A percentile compares a stretch with the other conserved stretches of the same genome.
phyloP scores from a whole-genome alignment of 1,284 basidiomycete genomes.

The Phellopilus nigrolimitatus region DNA sequence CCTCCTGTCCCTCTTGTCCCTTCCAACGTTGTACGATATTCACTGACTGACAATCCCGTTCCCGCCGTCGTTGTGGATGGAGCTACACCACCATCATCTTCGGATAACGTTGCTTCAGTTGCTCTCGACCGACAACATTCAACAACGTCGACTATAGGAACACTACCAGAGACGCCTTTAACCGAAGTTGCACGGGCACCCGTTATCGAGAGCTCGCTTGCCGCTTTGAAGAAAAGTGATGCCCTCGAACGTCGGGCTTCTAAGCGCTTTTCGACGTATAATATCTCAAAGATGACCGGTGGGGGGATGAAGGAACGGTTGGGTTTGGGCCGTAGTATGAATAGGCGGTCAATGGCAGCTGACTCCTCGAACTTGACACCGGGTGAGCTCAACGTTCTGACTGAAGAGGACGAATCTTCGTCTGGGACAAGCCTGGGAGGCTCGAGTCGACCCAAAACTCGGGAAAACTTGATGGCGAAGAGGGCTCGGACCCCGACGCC shows the following conservation, averaged over 20 bases:
- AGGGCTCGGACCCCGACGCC: conserved; percentile 32
- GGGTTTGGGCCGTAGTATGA: conserved; percentile 35
- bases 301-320: conserved; percentile 38
- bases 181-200: conserved; percentile 45
- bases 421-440: conserved; percentile 25
- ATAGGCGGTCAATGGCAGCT: conserved; percentile 62
- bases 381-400: conserved; percentile 63
- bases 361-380: conserved; percentile 52
- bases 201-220: conserved; percentile 78
- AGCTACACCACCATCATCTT: conserved; percentile 30
- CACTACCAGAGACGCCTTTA: conserved; percentile 32
- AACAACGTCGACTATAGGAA: conserved; percentile 26
- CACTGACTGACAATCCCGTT: conserved; percentile 61
- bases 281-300: conserved; percentile 91
- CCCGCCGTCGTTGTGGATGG: conserved; percentile 55
- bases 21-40: conserved; percentile 66
- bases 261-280: conserved; percentile 95
- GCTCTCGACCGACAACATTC: conserved; percentile 5
- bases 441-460: conserved; percentile 25
- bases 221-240: conserved; percentile 84
- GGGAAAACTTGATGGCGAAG: conserved; percentile 29
- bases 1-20: conserved; percentile 41
- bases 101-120: conserved; percentile 16
- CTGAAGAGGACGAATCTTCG: conserved; percentile 56
- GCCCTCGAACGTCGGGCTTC: conserved; percentile 88